phyloP scores from a whole-genome alignment of 305 asterid species.

The Fraxinus sp. region DNA sequence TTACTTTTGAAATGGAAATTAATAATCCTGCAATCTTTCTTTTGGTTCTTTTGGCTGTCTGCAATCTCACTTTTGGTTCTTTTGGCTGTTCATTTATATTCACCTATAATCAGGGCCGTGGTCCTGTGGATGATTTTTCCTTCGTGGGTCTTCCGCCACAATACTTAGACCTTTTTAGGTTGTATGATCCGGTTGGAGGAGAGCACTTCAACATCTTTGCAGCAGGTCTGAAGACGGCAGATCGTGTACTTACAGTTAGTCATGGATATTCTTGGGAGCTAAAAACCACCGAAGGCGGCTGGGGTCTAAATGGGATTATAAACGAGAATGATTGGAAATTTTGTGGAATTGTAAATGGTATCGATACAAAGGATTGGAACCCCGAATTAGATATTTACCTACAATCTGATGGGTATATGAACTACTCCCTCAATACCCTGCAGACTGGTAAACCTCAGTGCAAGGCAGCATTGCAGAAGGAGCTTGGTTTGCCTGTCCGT shows the following conservation, averaged over 20 bases:
- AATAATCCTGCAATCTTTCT: not conserved
- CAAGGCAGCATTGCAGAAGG: constrained; percentile 85
- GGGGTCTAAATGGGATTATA: constrained; percentile 85
- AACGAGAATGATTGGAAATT: constrained; percentile 80
- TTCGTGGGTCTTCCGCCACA: constrained; percentile 71
- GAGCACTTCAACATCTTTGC: constrained; percentile 93
- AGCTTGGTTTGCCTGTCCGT: constrained; percentile 72
- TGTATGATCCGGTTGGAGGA: constrained; percentile 90
- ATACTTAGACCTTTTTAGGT: constrained; percentile 62
- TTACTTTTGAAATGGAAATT: not conserved
- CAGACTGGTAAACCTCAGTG: constrained; percentile 67
- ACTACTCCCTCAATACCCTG: constrained; percentile 80
- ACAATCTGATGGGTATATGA: constrained; percentile 65
- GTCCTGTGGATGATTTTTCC: constrained; percentile 75
- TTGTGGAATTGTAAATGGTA: constrained; percentile 83
- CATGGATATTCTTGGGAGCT: constrained; percentile 90
- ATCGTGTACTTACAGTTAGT: constrained; percentile 85
- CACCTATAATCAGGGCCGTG: constrained; percentile 71
- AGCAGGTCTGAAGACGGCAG: constrained; percentile 84
- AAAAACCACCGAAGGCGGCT: constrained; percentile 85
- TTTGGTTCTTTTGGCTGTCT: not conserved
- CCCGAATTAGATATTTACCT: constrained; percentile 77
- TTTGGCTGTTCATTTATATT: constrained; percentile 11
- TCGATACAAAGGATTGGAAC: constrained; percentile 84
- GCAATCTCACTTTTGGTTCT: not conserved